A percentile compares a stretch with the other conserved stretches of the same genome.
Evolutionary conservation across 2,329 filamentous ascomycete species (phyloP).

Genomic region (Fusarium sp.): DNA sequence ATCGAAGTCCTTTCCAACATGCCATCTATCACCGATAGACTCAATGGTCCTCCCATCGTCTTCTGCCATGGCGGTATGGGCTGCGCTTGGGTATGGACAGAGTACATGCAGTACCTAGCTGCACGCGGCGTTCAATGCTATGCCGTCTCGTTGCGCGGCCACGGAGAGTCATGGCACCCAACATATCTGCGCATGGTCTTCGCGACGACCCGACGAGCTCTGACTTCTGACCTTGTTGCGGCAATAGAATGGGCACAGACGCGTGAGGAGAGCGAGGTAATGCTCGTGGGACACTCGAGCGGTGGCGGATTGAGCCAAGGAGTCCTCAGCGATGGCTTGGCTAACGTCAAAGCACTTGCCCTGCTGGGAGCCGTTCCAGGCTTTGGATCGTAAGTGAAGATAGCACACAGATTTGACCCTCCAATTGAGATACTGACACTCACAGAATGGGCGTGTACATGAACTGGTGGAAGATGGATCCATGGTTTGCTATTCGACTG

Average conservation of each 20-base stretch:
- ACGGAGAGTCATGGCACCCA: conserved; percentile 67
- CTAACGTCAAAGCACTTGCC: conserved; percentile 61
- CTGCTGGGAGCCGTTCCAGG: conserved; percentile 64
- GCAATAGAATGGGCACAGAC: conserved; percentile 57
- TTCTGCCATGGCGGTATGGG: conserved; percentile 71
- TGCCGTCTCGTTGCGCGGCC: conserved; percentile 66
- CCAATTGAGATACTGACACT: conserved; percentile 8
- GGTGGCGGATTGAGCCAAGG: conserved; percentile 67
- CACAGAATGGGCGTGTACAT: conserved; percentile 61
- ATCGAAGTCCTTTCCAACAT: conserved; percentile 66
- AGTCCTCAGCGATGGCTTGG: conserved; percentile 59
- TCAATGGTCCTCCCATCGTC: conserved; percentile 58
- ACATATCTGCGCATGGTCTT: conserved; percentile 65
- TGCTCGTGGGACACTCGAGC: conserved; percentile 67
- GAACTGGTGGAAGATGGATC: conserved; percentile 64
- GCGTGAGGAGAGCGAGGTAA: conserved; percentile 50
- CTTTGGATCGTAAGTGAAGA: conserved; percentile 52
- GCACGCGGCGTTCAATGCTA: conserved; percentile 63
- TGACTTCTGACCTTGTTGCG: conserved; percentile 62
- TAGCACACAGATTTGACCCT: neutral
- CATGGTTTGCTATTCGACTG: conserved; percentile 63
- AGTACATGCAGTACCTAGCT: conserved; percentile 66
- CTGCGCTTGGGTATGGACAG: conserved; percentile 66
- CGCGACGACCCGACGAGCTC: conserved; percentile 57
- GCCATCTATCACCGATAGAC: conserved; percentile 42